These are phyloP conservation scores for Podospora bellae-mahoneyi DNA, from an alignment of 495 filamentous ascomycete species.

Conservation along the genomic window DNA sequence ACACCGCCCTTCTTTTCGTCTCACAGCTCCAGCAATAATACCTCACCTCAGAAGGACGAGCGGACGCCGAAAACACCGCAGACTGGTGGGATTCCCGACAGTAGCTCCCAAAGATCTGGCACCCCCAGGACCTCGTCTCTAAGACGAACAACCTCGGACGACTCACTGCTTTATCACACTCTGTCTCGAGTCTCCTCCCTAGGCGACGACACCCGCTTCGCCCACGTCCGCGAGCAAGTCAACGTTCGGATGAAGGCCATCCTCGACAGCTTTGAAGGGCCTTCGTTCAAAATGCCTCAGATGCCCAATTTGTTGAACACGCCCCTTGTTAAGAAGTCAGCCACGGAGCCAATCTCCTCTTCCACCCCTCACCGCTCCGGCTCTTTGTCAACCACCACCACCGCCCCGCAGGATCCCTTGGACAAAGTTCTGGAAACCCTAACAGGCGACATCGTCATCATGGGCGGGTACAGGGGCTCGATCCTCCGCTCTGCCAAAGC, in stretches of 20 bases:
- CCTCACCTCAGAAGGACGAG: slow-evolving; percentile 29
- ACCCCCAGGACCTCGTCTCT: slow-evolving; percentile 36
- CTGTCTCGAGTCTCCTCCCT: slow-evolving; percentile 76
- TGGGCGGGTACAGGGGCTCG: slow-evolving; percentile 90
- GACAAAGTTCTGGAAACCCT: slow-evolving; percentile 65
- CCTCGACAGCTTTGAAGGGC: slow-evolving; percentile 75
- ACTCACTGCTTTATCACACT: slow-evolving; percentile 64
- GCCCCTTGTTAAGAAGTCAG: slow-evolving; percentile 35
- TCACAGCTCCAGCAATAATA: slow-evolving; percentile 26
- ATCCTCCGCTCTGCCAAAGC: slow-evolving; percentile 80
- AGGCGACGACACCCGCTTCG: slow-evolving; percentile 82
- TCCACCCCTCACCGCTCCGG: slow-evolving; percentile 14
- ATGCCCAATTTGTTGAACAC: slow-evolving; percentile 53
- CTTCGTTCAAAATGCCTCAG: slow-evolving; percentile 65
- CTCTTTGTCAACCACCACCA: slow-evolving; percentile 17
- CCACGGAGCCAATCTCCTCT: slow-evolving; percentile 12
- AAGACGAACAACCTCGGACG: slow-evolving; percentile 67
- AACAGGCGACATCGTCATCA: slow-evolving; percentile 79
- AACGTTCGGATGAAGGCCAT: slow-evolving; percentile 91
- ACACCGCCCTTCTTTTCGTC: slow-evolving; percentile 48
- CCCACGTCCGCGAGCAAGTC: slow-evolving; percentile 70
- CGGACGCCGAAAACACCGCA: slow-evolving; percentile 17
- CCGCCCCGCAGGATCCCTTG: slow-evolving; percentile 41
- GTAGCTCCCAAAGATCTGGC: not conserved
- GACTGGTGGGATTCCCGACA: slow-evolving; percentile 8